Base-by-base conservation (phyloP, 352 stramenopile species). In the Nothophytophthora sp. region DNA sequence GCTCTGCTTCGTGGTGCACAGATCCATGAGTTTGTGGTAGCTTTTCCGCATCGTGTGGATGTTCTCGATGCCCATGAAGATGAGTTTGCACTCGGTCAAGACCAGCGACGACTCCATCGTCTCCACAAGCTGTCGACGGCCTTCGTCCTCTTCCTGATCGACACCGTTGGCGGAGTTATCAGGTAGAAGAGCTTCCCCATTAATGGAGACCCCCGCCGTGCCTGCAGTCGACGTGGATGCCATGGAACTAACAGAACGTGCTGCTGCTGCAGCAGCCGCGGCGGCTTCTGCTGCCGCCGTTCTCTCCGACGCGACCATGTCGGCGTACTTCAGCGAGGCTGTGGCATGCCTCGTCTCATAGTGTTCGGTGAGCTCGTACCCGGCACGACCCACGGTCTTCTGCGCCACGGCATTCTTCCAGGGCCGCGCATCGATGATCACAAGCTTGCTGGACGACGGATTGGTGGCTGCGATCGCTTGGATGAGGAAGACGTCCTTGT, bases 11-110 rank as follows among this genome's bases (percentile, higher is more conserved):
- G 64, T 76, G n/a, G 79, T 75, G 36, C 78, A 87, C 40, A 92
- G 38, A 25, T 95, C 79, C 29, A 81, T 59, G 4, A 97, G 49
- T 40, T 83, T 86, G 51, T 79, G 75, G 51, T 96, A 91, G 44
- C 73, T 84, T 39, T 94, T 88, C 9, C 92, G 84, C 79, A 98
- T 92, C 7, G 71, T 79, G 63, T 98, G 91, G 47, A 98, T 97
- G 65, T 97, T 97, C 27, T 93, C 82, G 27, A 98, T 97, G 18
- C 86, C 84, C 71, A 96, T 93, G 34, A 96, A 97, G 29, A 92
- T 79, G 13, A 97, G 47, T 29, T 82, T 90, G 39, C 85, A 94
- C 50, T 92, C 82, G 5, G 80, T 92, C 15, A 91, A 55, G 20
- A 91, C 80, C 1, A 89, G 46, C 8, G 79, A 78, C 7, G 73